A percentile compares a stretch with the other conserved stretches of the same genome.
Evolutionary conservation across 2,329 filamentous ascomycete genomes (phyloP).

Genomic region (Cytospora leucostoma): DNA sequence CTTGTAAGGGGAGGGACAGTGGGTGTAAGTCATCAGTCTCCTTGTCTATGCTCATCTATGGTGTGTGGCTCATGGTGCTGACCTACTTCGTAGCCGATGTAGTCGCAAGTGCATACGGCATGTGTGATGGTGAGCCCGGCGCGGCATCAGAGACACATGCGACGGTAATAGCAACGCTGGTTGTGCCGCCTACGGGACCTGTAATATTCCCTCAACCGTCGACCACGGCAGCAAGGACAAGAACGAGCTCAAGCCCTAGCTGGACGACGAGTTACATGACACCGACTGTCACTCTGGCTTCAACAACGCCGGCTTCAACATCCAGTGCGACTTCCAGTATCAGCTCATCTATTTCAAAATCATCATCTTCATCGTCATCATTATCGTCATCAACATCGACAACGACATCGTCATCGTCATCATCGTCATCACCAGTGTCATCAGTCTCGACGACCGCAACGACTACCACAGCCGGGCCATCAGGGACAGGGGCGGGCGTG

Average conservation of each 20-base stretch:
- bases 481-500: constrained; percentile 15
- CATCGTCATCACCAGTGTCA: neutral
- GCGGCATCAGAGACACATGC: constrained; percentile 60
- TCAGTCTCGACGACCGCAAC: constrained; percentile 19
- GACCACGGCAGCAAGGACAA: constrained; percentile 25
- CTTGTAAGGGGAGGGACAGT: constrained; percentile 52
- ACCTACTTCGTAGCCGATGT: constrained; percentile 38
- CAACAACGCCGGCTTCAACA: constrained; percentile 19
- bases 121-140: constrained; percentile 55
- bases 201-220: constrained; percentile 35
- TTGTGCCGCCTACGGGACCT: constrained; percentile 42
- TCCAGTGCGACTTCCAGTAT: constrained; percentile 61
- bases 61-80: constrained; percentile 14
- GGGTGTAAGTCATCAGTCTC: constrained; percentile 38
- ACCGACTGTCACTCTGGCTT: constrained; percentile 15
- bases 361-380: neutral
- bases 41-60: neutral
- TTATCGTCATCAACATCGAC: constrained; percentile 44
- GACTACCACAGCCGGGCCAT: neutral
- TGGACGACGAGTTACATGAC: constrained; percentile 24
- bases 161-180: constrained; percentile 59
- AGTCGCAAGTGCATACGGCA: constrained; percentile 54
- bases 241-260: constrained; percentile 23
- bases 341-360: constrained; percentile 65
- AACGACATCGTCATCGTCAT: neutral